Evolutionary conservation across 345 rosid species (phyloP).

Genomic region (Salix suchowensis): DNA sequence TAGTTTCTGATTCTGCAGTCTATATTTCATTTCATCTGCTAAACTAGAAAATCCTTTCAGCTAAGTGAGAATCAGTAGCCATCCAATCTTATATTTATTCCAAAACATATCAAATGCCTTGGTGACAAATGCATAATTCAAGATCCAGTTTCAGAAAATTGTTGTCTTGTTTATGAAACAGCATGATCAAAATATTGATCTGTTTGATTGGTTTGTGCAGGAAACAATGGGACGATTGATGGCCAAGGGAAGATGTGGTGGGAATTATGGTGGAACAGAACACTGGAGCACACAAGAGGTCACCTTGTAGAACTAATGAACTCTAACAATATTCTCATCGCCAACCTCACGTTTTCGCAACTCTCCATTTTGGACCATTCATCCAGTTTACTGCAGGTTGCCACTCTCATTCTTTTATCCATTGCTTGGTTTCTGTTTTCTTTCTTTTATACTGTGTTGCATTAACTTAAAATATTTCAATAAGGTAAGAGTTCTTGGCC

Average conservation of each 20-base stretch:
- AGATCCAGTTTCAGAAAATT: not conserved
- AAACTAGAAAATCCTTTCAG: not conserved
- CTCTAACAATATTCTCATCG: conserved; percentile 69
- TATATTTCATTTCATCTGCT: not conserved
- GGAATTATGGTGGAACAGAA: conserved; percentile 99
- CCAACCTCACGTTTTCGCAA: conserved; percentile 76
- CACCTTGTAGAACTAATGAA: conserved; percentile 83
- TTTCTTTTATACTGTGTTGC: not conserved
- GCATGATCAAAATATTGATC: not conserved
- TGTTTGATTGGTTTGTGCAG: conserved; percentile 30
- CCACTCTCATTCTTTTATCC: not conserved
- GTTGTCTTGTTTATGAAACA: not conserved
- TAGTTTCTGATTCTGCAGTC: not conserved
- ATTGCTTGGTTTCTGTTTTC: not conserved
- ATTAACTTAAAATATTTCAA: not conserved
- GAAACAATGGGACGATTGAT: conserved; percentile 86
- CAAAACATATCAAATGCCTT: not conserved
- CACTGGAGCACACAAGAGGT: conserved; percentile 83
- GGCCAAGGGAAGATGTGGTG: conserved; percentile 99
- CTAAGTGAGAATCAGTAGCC: not conserved
- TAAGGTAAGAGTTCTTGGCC: not conserved
- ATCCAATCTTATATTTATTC: not conserved
- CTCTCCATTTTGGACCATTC: conserved; percentile 97
- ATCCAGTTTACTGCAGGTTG: conserved; percentile 95
- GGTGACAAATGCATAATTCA: not conserved